Evolutionary conservation across 2,329 filamentous ascomycete genomes (phyloP).

Genomic region (Colletotrichum gigasporum): DNA sequence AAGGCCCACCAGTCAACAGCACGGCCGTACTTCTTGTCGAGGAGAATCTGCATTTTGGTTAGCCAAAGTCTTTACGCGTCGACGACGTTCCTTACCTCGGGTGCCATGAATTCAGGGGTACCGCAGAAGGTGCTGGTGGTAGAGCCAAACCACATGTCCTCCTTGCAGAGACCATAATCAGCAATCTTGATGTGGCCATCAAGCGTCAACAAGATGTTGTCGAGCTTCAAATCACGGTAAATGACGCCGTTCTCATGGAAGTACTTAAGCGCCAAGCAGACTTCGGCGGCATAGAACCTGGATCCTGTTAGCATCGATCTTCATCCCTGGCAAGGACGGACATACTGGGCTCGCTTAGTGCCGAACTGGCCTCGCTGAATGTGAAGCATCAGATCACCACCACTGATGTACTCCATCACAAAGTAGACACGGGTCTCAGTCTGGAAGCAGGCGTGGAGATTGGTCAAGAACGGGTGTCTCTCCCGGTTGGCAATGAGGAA

Average conservation of each 20-base stretch:
- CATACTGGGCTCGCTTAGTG: conserved; percentile 93
- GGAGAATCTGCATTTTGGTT: conserved; percentile 73
- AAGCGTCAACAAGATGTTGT: conserved; percentile 90
- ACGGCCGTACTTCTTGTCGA: conserved; percentile 98
- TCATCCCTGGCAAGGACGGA: conserved; percentile 37
- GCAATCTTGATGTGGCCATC: conserved; percentile 99
- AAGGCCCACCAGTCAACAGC: conserved; percentile 99
- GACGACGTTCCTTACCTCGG: too few species aligned
- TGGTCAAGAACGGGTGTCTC: conserved; percentile 93
- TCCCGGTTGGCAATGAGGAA: conserved; percentile 98
- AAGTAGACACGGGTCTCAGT: conserved; percentile 99
- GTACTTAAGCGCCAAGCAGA: conserved; percentile 96
- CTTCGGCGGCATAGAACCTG: conserved; percentile 96
- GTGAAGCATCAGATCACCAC: conserved; percentile 98
- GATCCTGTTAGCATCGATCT: neutral
- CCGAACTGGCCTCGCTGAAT: conserved; percentile 98
- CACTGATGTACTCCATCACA: conserved; percentile 99
- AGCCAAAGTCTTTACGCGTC: too few species aligned
- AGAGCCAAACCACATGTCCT: conserved; percentile 99
- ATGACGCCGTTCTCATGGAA: conserved; percentile 99
- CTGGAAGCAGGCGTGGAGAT: conserved; percentile 97
- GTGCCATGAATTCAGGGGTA: conserved; percentile 99
- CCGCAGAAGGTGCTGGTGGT: conserved; percentile 98
- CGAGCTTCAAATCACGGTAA: conserved; percentile 94
- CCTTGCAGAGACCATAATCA: conserved; percentile 98